phyloP scores from a whole-genome alignment of 176 grass and related monocot species.

The Alopecurus myosuroides region DNA sequence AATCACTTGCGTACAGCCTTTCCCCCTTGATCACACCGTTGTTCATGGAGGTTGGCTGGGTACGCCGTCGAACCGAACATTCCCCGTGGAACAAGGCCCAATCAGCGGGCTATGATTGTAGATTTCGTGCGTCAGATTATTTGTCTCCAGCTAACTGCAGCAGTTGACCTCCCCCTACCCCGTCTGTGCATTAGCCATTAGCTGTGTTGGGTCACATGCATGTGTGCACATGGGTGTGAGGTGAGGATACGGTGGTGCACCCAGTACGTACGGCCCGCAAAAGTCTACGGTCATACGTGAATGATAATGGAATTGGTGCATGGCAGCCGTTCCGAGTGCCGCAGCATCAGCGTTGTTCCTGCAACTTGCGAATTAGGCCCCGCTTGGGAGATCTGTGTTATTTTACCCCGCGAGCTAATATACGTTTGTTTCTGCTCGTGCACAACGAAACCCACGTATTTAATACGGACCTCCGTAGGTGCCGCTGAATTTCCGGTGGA shows the following conservation, averaged over 20 bases:
- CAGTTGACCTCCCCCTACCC: slow-evolving; percentile 19
- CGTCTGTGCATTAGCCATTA: neutral
- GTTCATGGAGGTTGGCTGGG: neutral
- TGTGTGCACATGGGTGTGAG: slow-evolving; percentile 33
- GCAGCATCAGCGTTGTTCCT: neutral
- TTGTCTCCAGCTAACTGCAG: slow-evolving; percentile 28
- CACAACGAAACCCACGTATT: too few relatives aligned
- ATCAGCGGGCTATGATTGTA: neutral
- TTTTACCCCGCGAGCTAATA: too few relatives aligned
- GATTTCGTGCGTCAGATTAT: neutral
- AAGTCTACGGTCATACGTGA: slow-evolving; percentile 14
- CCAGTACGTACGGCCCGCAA: neutral
- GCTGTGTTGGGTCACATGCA: slow-evolving; percentile 5
- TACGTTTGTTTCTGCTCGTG: too few relatives aligned
- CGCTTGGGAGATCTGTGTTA: too few relatives aligned
- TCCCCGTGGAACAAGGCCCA: slow-evolving; percentile 11
- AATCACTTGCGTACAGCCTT: too few relatives aligned
- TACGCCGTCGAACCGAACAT: slow-evolving; percentile 38
- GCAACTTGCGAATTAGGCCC: slow-evolving; percentile 30
- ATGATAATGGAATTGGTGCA: neutral
- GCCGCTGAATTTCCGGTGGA: too few relatives aligned
- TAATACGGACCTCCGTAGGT: too few relatives aligned
- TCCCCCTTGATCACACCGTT: neutral
- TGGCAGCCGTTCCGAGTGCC: slow-evolving; percentile 13
- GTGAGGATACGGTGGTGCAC: slow-evolving; percentile 6